phyloP scores from a whole-genome alignment of 768 basidiomycete genomes.

The Rhizopogon rudus region DNA sequence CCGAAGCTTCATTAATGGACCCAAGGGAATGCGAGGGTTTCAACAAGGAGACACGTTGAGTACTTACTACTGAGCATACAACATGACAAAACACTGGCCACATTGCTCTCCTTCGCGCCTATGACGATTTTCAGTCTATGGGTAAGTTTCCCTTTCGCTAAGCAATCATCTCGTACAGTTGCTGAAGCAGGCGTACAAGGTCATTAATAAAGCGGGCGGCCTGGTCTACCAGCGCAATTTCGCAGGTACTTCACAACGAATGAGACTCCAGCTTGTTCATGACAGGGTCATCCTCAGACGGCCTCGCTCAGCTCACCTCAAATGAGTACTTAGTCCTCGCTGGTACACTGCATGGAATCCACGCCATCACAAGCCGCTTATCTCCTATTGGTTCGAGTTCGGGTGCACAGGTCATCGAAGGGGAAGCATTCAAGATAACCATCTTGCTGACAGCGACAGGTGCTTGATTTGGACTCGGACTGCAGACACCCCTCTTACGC shows the following conservation, averaged over 20 bases:
- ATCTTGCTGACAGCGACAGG: conserved; percentile 89
- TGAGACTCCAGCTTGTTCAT: background rate
- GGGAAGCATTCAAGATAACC: conserved; percentile 92
- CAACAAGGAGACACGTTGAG: no score
- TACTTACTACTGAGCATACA: background rate
- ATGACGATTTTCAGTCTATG: conserved; percentile 84
- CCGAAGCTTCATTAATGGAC: conserved; percentile 2
- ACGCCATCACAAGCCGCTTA: conserved; percentile 93
- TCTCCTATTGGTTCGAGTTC: conserved; percentile 81
- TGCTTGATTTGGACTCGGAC: conserved; percentile 23
- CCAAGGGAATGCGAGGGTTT: no score
- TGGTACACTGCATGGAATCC: conserved; percentile 95
- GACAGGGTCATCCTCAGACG: conserved; percentile 48
- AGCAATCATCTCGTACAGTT: background rate
- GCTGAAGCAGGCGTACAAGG: conserved; percentile 37
- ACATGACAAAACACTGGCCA: background rate
- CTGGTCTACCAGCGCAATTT: conserved; percentile 92
- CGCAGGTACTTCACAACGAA: conserved; percentile 50
- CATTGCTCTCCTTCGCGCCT: background rate
- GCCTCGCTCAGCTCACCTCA: conserved; percentile 84
- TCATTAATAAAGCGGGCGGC: conserved; percentile 98
- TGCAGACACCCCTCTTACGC: background rate
- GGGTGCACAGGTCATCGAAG: conserved; percentile 93
- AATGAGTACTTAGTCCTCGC: conserved; percentile 96
- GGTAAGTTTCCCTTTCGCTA: conserved; percentile 38